Evolutionary conservation across 2,329 filamentous ascomycete genomes (phyloP).

Genomic region (Aspergillus felis): DNA sequence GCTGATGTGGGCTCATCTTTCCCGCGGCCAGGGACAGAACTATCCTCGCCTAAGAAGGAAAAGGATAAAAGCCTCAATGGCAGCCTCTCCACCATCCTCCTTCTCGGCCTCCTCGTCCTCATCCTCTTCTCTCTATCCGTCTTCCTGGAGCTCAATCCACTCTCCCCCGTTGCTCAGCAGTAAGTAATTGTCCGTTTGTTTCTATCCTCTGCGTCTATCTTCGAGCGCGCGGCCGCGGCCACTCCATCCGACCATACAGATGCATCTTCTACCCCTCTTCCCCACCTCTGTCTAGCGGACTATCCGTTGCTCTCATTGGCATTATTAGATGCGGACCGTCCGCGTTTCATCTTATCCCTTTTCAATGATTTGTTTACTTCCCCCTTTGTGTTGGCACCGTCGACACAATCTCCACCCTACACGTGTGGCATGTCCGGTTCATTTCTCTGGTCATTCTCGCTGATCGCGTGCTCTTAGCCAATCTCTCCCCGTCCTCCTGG

Average conservation of each 20-base stretch:
- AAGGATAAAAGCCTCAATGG: conserved; percentile 11
- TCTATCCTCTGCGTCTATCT: neutral
- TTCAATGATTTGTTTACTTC: conserved; percentile 4
- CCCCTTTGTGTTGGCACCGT: conserved; percentile 8
- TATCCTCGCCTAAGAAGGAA: neutral
- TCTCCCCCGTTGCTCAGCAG: conserved; percentile 15
- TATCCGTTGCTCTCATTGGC: conserved; percentile 1
- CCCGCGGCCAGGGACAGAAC: neutral
- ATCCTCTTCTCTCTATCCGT: conserved; percentile 26
- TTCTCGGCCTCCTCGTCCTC: conserved; percentile 17
- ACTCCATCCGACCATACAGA: neutral
- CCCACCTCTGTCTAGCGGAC: conserved; percentile 1
- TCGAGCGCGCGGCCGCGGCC: neutral
- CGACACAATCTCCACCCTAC: conserved; percentile 19
- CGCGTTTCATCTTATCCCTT: conserved; percentile 3
- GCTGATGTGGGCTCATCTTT: neutral
- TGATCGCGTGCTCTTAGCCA: conserved; percentile 25
- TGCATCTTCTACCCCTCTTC: neutral
- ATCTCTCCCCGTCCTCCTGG: conserved; percentile 18
- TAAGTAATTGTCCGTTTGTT: conserved; percentile 10
- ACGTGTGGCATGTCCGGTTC: conserved; percentile 27
- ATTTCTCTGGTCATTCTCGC: conserved; percentile 18
- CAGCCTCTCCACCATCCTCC: conserved; percentile 13
- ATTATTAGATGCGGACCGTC: neutral
- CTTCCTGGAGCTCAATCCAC: conserved; percentile 26